These are phyloP conservation scores for Mortierella sp. DNA, from an alignment of 371 early-diverging fungal genomes.

Conservation along the genomic window DNA sequence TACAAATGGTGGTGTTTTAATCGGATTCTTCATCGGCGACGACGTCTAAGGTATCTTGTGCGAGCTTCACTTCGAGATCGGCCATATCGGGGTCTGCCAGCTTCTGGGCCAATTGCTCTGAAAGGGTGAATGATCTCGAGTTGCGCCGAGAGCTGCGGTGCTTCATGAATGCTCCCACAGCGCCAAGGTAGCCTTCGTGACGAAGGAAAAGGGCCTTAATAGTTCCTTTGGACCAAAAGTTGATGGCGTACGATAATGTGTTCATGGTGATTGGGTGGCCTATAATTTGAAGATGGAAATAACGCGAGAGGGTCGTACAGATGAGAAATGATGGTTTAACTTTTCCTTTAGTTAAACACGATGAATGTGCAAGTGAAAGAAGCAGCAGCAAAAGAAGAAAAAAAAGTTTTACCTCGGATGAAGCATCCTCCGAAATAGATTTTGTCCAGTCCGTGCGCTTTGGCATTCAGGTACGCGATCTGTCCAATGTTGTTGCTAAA, in stretches of 20 bases:
- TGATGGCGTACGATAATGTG: slow-evolving; percentile 95
- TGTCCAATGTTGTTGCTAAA: slow-evolving; percentile 98
- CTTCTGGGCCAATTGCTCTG: slow-evolving; percentile 49
- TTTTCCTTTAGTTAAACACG: too few relatives aligned
- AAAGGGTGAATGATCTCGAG: slow-evolving; percentile 50
- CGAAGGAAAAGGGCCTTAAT: slow-evolving; percentile 96
- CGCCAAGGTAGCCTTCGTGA: slow-evolving; percentile 98
- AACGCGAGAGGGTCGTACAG: background rate
- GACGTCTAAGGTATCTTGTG: slow-evolving; percentile 57
- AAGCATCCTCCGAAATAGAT: slow-evolving; percentile 98
- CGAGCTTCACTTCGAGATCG: slow-evolving; percentile 43
- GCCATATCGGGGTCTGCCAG: slow-evolving; percentile 31
- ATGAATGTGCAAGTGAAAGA: background rate
- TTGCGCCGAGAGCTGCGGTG: slow-evolving; percentile 53
- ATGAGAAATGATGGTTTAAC: background rate
- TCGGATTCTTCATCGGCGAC: slow-evolving; percentile 51
- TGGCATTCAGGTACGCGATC: slow-evolving; percentile 96
- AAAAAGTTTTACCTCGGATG: slow-evolving; percentile 81
- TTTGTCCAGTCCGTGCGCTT: slow-evolving; percentile 88
- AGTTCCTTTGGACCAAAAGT: slow-evolving; percentile 96
- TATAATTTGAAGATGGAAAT: slow-evolving; percentile 3
- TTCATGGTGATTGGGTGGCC: slow-evolving; percentile 98
- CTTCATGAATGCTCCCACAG: slow-evolving; percentile 91
- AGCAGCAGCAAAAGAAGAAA: background rate
- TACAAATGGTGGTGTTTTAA: slow-evolving; percentile 14